Evolutionary conservation across 1,284 basidiomycete species (phyloP).

Genomic region (Malassezia obtusa): DNA sequence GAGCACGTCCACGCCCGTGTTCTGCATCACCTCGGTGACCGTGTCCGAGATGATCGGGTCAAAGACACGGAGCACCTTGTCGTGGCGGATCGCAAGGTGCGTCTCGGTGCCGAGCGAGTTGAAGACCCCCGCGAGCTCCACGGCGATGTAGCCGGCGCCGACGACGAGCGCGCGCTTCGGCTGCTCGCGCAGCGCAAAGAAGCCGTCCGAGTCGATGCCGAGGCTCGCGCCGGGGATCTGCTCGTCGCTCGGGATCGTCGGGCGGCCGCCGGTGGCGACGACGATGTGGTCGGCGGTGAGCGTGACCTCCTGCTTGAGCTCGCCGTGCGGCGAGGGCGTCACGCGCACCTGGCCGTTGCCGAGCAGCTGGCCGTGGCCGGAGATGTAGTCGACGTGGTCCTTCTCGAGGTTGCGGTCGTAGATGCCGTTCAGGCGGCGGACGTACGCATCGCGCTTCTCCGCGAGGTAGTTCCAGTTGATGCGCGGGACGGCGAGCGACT

Average conservation of each 20-base stretch:
- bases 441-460: slow-evolving; percentile 88
- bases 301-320: slow-evolving; percentile 53
- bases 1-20: slow-evolving; percentile 80
- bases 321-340: slow-evolving; percentile 33
- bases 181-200: slow-evolving; percentile 82
- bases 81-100: slow-evolving; percentile 78
- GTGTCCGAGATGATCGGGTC: slow-evolving; percentile 78
- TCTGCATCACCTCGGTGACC: slow-evolving; percentile 86
- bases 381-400: slow-evolving; percentile 80
- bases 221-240: slow-evolving; percentile 77
- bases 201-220: slow-evolving; percentile 88
- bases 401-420: slow-evolving; percentile 72
- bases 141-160: slow-evolving; percentile 93
- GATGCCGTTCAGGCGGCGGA: slow-evolving; percentile 77
- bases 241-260: slow-evolving; percentile 68
- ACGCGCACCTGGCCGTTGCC: slow-evolving; percentile 40
- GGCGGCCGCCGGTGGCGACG: slow-evolving; percentile 77
- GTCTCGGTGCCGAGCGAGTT: slow-evolving; percentile 58
- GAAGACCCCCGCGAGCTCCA: slow-evolving; percentile 56
- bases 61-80: slow-evolving; percentile 82
- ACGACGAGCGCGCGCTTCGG: slow-evolving; percentile 87
- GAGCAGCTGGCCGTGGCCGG: slow-evolving; percentile 58
- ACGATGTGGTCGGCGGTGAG: slow-evolving; percentile 38
- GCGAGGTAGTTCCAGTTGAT: slow-evolving; percentile 90
- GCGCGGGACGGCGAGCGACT: slow-evolving; percentile 45